Base-by-base conservation (phyloP, 805 yeast genomes). In the Pichia thaimueangensis region DNA sequence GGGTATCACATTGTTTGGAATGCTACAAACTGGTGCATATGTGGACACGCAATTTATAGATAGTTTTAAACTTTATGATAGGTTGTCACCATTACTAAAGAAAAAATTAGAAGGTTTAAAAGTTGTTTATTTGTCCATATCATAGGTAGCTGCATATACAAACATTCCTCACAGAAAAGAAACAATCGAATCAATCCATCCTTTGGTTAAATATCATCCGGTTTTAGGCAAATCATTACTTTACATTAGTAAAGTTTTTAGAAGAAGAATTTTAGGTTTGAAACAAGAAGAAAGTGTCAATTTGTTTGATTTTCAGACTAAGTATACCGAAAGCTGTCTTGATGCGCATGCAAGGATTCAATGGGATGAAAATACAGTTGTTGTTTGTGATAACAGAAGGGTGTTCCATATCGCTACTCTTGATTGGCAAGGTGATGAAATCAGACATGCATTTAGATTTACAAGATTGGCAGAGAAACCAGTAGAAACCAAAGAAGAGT, bases 11-110 rank as follows among this genome's bases (percentile, higher is more conserved):
- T 73, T 80, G 47, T 78, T 84, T 54, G 68, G 76, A 16, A 76
- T 80, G 43, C 64, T 82, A 37, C 83, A 81, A 38, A 51, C 57
- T 10, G 53, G 48, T 16, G 42, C 89, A 40, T 89, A 91, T 41
- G 93, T 93, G 47, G 93, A 84, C 59, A 84, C 93, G n/a, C 65
- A 82, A 37, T 84, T 82, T 56, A 74, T 85, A n/a, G 86, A 82
- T 55, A 69, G 78, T 22, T 68, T 69, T 29, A 87, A 81, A 58
- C 87, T 86, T 10, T 84, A 80, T 60, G 74, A 79, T 45, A 67
- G 89, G 53, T 68, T 84, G 41, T 82, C 89, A 1, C 83, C 84
- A 20, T 72, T 67, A 23, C 73, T 82, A 66, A 71, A 78, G 57
- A 64, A 75, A 53, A 64, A 80, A 49, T 59, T 83, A 34, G 67